Evolutionary conservation across 1,284 basidiomycete genomes (phyloP).

Genomic region (Cryptococcus sp.): DNA sequence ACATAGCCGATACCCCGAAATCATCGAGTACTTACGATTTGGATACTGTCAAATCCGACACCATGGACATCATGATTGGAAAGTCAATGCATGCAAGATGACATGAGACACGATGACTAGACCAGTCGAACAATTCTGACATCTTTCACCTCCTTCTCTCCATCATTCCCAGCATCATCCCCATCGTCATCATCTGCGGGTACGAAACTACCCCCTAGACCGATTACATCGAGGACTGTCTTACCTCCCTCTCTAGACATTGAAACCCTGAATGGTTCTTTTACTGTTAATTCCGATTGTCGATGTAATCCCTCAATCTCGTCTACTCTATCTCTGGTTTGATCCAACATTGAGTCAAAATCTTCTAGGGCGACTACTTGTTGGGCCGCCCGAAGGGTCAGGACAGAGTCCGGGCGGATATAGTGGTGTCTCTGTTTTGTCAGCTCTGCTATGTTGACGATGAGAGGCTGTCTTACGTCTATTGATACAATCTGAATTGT

Average conservation of each 20-base stretch:
- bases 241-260: conserved; percentile 26
- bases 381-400: conserved; percentile 64
- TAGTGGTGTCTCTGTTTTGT: conserved; percentile 59
- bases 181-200: conserved; percentile 33
- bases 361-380: conserved; percentile 65
- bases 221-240: conserved; percentile 37
- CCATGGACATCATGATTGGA: too few relatives aligned
- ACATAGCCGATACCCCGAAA: too few relatives aligned
- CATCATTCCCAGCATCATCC: conserved; percentile 19
- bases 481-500: conserved; percentile 64
- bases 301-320: conserved; percentile 51
- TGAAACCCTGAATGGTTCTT: conserved; percentile 45
- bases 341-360: conserved; percentile 67
- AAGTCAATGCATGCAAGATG: too few relatives aligned
- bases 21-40: too few relatives aligned
- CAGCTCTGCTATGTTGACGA: neutral
- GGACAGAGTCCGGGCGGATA: conserved; percentile 71
- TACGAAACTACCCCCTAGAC: conserved; percentile 45
- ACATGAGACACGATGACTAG: too few relatives aligned
- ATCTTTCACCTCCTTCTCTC: neutral
- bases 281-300: conserved; percentile 46
- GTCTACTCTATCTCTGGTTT: conserved; percentile 66
- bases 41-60: too few relatives aligned
- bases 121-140: too few relatives aligned
- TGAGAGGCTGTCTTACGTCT: conserved; percentile 68